Evolutionary conservation across 805 yeast genomes (phyloP).

Genomic region (Candida boidinii): DNA sequence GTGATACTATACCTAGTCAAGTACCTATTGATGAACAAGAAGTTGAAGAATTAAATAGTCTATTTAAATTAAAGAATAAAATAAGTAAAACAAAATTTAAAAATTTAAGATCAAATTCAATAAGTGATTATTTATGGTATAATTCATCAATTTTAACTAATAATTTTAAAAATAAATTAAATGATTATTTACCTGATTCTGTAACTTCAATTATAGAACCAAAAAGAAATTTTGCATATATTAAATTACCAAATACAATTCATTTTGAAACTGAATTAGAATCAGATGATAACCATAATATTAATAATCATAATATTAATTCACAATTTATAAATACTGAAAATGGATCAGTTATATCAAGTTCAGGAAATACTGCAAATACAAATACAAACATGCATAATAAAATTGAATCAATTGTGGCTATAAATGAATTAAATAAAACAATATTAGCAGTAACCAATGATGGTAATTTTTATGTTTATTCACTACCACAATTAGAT

Average conservation of each 20-base stretch:
- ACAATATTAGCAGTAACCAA: conserved; percentile 69
- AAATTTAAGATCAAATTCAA: not conserved
- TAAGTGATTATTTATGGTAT: conserved; percentile 16
- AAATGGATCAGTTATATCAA: conserved; percentile 1
- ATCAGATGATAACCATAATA: conserved; percentile 20
- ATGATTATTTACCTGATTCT: conserved; percentile 57
- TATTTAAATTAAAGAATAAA: not conserved
- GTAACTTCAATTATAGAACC: conserved; percentile 83
- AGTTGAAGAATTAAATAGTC: conserved; percentile 3
- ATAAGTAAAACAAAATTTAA: conserved; percentile 2
- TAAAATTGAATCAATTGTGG: conserved; percentile 20
- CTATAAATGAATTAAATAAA: conserved; percentile 17
- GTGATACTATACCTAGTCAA: too few species aligned
- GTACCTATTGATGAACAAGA: too few species aligned
- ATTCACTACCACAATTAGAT: conserved; percentile 61
- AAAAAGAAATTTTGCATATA: conserved; percentile 82
- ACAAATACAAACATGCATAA: conserved; percentile 7
- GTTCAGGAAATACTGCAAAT: conserved; percentile 2
- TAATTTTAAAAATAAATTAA: conserved; percentile 8
- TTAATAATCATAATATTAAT: not conserved
- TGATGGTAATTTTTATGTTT: conserved; percentile 74
- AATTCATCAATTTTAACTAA: conserved; percentile 6
- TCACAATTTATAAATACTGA: conserved; percentile 1
- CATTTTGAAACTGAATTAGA: conserved; percentile 20
- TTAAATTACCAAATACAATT: conserved; percentile 49